phyloP scores from a whole-genome alignment of 2,329 filamentous ascomycete genomes.

The Hypoxylon sp. region DNA sequence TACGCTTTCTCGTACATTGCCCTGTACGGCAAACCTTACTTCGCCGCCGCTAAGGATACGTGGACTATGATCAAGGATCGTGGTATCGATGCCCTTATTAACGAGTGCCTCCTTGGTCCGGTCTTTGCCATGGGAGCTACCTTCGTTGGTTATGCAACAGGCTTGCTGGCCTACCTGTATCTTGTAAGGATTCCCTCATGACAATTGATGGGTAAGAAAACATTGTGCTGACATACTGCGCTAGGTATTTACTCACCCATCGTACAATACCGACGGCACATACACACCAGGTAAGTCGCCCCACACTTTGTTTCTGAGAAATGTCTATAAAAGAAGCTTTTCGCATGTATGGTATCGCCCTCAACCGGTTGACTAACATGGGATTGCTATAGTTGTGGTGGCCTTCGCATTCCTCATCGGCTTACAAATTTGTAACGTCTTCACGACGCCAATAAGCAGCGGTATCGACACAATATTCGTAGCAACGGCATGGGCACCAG shows the following conservation, averaged over 20 bases:
- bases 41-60: conserved; percentile 88
- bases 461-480: conserved; percentile 96
- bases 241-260: conserved; percentile 49
- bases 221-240: conserved; percentile 13
- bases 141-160: conserved; percentile 87
- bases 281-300: conserved; percentile 51
- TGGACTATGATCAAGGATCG: conserved; percentile 94
- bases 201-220: not conserved
- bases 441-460: conserved; percentile 87
- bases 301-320: not conserved
- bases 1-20: conserved; percentile 96
- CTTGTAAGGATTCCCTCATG: conserved; percentile 82
- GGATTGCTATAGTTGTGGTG: conserved; percentile 47
- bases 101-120: conserved; percentile 85
- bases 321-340: not conserved
- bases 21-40: conserved; percentile 90
- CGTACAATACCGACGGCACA: conserved; percentile 48
- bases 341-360: not conserved
- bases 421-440: conserved; percentile 89
- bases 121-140: conserved; percentile 71
- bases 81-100: conserved; percentile 90
- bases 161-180: conserved; percentile 88
- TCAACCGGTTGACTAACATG: conserved; percentile 9
- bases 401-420: conserved; percentile 83
- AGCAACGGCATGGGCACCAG: conserved; percentile 77